Percentiles rank a stretch among this genome's conserved stretches.
Evolutionary conservation across 2,329 filamentous ascomycete genomes (phyloP).

Genomic region (Hirsutella thompsonii): DNA sequence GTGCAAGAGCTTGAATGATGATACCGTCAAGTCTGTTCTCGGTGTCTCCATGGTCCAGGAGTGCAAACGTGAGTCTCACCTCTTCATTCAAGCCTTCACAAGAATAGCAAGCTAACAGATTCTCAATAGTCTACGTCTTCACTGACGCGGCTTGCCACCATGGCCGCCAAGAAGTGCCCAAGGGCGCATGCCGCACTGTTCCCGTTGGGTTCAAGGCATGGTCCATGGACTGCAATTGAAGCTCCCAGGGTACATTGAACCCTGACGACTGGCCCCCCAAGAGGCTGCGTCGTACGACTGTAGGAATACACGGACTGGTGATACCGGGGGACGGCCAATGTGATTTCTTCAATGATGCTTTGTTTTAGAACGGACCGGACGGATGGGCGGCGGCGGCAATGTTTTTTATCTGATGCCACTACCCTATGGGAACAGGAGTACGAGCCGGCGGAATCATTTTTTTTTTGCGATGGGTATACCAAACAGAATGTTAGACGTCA

Average conservation of each 20-base stretch:
- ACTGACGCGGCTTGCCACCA: constrained; percentile 4
- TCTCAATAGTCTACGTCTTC: constrained; percentile 7
- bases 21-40: constrained; percentile 6
- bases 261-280: background rate
- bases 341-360: too few relatives aligned
- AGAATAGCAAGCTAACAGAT: background rate
- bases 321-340: too few relatives aligned
- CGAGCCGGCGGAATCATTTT: too few relatives aligned
- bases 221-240: constrained; percentile 4
- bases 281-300: background rate
- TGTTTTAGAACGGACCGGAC: constrained; percentile 1
- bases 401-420: too few relatives aligned
- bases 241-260: too few relatives aligned
- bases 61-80: constrained; percentile 8
- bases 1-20: constrained; percentile 8
- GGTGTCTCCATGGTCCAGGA: constrained; percentile 6
- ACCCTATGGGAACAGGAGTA: too few relatives aligned
- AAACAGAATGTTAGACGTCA: too few relatives aligned
- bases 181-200: constrained; percentile 1
- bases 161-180: background rate
- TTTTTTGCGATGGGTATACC: too few relatives aligned
- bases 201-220: constrained; percentile 3
- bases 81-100: background rate
- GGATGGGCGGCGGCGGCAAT: too few relatives aligned
- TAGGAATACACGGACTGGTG: background rate